Percentiles rank a stretch among this genome's conserved stretches.
These are phyloP conservation scores for Sugiyamaella xylanicola DNA, from an alignment of 1,139 yeast genomes.

Conservation along the genomic window DNA sequence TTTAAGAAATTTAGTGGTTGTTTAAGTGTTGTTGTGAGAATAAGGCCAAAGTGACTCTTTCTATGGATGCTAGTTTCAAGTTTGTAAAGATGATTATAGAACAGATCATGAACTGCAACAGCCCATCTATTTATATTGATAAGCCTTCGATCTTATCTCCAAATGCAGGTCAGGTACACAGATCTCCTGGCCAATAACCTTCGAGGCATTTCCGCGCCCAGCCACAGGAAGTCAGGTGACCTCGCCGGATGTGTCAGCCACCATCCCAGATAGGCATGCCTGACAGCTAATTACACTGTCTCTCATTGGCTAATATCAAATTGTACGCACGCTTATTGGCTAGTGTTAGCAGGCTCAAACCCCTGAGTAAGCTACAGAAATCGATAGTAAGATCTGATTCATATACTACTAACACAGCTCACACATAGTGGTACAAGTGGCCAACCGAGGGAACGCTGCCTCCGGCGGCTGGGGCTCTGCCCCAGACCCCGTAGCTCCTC, in stretches of 20 bases:
- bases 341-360: background rate
- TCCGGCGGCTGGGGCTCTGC: constrained; percentile 11
- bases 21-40: background rate
- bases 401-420: background rate
- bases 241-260: background rate
- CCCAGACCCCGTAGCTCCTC: background rate
- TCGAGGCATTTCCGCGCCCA: background rate
- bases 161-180: background rate
- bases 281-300: background rate
- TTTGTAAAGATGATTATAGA: too few species aligned
- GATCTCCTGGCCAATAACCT: background rate
- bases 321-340: background rate
- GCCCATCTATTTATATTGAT: background rate
- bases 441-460: too few species aligned
- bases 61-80: too few species aligned
- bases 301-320: background rate
- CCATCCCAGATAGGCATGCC: background rate
- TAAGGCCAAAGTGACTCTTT: background rate
- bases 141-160: background rate
- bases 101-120: too few species aligned
- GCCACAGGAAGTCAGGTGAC: background rate
- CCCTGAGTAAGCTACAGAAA: too few species aligned
- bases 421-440: too few species aligned
- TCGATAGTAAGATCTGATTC: too few species aligned
- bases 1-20: background rate